Conservation (phyloP, 2,329 filamentous ascomycete genomes). For the Pezicula radicicola region DNA sequence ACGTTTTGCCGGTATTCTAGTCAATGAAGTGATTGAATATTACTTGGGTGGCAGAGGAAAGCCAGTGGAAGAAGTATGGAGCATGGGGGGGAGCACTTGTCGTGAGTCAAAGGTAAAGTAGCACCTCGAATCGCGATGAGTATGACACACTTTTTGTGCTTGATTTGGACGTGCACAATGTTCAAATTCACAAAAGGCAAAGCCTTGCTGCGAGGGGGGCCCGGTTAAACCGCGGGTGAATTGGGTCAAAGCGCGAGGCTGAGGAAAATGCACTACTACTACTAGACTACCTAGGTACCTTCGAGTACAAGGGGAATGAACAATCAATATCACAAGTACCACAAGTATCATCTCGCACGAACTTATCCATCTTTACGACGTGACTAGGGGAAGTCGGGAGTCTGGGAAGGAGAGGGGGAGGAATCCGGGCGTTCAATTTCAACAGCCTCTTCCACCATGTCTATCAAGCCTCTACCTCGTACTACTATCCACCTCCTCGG, state of each 20-base stretch:
- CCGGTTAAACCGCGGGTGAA: background rate
- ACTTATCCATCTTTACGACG: too few species aligned
- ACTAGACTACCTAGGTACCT: too few species aligned
- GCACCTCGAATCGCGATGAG: too few species aligned
- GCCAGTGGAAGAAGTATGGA: background rate
- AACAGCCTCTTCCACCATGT: conserved; percentile 18
- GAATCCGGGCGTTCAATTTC: background rate
- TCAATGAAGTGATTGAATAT: background rate
- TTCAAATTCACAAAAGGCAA: too few species aligned
- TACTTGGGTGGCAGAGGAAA: background rate
- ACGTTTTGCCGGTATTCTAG: conserved; percentile 35
- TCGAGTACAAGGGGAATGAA: too few species aligned
- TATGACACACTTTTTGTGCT: too few species aligned
- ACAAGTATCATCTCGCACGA: background rate
- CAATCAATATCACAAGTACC: background rate
- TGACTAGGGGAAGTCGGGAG: too few species aligned
- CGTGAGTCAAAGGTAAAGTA: too few species aligned
- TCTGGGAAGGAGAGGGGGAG: background rate
- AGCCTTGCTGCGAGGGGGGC: too few species aligned
- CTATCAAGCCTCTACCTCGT: conserved; percentile 44
- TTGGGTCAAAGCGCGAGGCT: background rate
- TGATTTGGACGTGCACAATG: too few species aligned
- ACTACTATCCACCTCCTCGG: conserved; percentile 54
- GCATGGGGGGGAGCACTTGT: too few species aligned
- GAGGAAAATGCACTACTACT: background rate